Evolutionary conservation across 1,139 yeast genomes (phyloP), one percentile per base, ranked within the genome.

Genomic region (Blastobotrys indianensis): DNA sequence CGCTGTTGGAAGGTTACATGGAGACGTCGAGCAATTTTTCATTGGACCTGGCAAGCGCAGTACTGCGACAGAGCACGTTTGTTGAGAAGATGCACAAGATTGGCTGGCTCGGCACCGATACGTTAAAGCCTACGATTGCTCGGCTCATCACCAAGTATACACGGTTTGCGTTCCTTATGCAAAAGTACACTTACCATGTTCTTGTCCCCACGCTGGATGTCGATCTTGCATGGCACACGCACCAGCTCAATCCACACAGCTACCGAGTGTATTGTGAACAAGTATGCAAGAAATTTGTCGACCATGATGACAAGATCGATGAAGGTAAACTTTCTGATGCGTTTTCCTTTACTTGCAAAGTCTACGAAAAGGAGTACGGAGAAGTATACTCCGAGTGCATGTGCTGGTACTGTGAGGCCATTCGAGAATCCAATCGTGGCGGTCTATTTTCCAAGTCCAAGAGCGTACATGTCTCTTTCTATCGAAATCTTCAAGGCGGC

Each of bases 191-290:
- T 5, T 12, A 25, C 4, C 30, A 17, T 11, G 16, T 59, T 44
- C 53, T 64, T 17, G 67, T 70, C 1, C 74, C 75, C 0, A 67
- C 74, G 1, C 55, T 69, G 44, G 74, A 70, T 45, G 63, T 70
- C 30, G 74, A 70, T 48, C 56, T 70, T 36, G 57, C 66, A 1
- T 70, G 74, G 74, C 73, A 67, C 46, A 69, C 74, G 7, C 73
- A 70, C 49, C 72, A 66, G 47, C 55, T 70, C 29, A 54, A 60
- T 3, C 59, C 64, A 37, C 44, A 39, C 15, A 52, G 52, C 23
- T 70, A 70, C 51, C 56, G 58, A 39, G 42, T 53, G 1, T 61
- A 58, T 42, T 63, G 66, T 41, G 42, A 47, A 28, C 36, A 38
- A 4, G 38, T 20, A 4, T 44, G 51, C n/a, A 53, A 51, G 13